These are phyloP conservation scores for Populus hybrid DNA, from an alignment of 441 rosid species.

Conservation along the genomic window DNA sequence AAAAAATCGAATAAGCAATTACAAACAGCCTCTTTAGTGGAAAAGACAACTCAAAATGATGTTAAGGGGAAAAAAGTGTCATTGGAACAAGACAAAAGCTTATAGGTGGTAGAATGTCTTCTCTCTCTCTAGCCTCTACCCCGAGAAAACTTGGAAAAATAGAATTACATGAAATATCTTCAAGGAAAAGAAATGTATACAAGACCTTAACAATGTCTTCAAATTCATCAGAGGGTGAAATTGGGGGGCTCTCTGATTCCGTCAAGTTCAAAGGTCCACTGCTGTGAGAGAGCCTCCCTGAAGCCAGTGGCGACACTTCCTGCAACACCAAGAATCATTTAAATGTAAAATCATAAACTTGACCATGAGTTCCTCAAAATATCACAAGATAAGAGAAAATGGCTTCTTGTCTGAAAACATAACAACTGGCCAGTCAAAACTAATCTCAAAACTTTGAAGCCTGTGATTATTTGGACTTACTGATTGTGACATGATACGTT, in stretches of 20 bases:
- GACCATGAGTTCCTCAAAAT: not conserved
- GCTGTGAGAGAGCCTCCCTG: slow-evolving; percentile 92
- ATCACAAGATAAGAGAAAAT: not conserved
- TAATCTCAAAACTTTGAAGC: not conserved
- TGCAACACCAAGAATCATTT: slow-evolving; percentile 15
- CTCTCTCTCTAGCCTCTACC: not conserved
- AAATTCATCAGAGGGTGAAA: slow-evolving; percentile 75
- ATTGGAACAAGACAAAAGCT: slow-evolving; percentile 32
- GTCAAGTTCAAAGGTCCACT: slow-evolving; percentile 77
- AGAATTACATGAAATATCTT: not conserved
- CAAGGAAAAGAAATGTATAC: not conserved
- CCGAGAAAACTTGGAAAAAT: not conserved
- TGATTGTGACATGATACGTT: slow-evolving; percentile 90
- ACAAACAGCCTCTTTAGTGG: slow-evolving; percentile 13
- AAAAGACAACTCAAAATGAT: slow-evolving; percentile 25
- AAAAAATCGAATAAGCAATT: slow-evolving; percentile 1
- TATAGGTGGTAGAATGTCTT: slow-evolving; percentile 3
- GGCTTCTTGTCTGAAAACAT: not conserved
- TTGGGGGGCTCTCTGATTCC: slow-evolving; percentile 74
- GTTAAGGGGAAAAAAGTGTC: slow-evolving; percentile 19
- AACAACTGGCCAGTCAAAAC: too few species aligned
- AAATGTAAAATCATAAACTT: not conserved
- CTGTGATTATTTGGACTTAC: slow-evolving; percentile 26
- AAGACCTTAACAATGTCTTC: slow-evolving; percentile 88
- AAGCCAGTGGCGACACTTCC: slow-evolving; percentile 89